Conservation (phyloP, 225 moss, liverwort and hornwort species). For the Polytrichum commune region DNA sequence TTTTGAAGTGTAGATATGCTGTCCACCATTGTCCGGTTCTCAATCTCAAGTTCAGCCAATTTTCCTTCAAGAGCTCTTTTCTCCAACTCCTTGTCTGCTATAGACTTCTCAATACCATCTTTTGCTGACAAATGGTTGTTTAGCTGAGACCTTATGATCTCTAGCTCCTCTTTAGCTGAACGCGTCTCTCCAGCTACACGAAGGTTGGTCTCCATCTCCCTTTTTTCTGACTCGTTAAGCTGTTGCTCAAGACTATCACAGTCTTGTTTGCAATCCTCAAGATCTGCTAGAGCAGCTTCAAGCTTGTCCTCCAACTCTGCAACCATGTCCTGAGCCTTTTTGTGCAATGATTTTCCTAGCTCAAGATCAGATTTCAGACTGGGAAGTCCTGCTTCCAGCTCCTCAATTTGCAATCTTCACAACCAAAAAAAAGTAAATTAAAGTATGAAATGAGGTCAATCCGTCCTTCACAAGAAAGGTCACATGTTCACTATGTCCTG, state of each 20-base stretch:
- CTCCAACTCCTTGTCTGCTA: conserved; percentile 25
- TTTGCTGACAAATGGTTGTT: conserved; percentile 24
- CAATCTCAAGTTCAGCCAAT: conserved; percentile 18
- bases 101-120: conserved; percentile 27
- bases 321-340: conserved; percentile 24
- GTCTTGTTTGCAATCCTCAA: conserved; percentile 19
- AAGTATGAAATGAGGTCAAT: too few species aligned
- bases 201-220: conserved; percentile 50
- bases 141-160: conserved; percentile 37
- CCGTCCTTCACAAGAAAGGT: too few species aligned
- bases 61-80: conserved; percentile 28
- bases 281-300: conserved; percentile 6
- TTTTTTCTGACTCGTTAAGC: conserved; percentile 19
- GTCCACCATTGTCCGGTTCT: conserved; percentile 21
- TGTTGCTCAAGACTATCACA: conserved; percentile 25
- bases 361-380: conserved; percentile 35
- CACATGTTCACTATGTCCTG: too few species aligned
- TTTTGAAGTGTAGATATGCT: conserved; percentile 24
- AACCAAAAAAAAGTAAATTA: not conserved
- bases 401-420: conserved; percentile 32
- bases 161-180: conserved; percentile 35
- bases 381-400: conserved; percentile 36
- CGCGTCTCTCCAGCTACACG: conserved; percentile 34
- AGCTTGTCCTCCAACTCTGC: conserved; percentile 28
- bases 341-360: conserved; percentile 22